Evolutionary conservation across 2,329 filamentous ascomycete genomes (phyloP).

Genomic region (Alternaria rosae): DNA sequence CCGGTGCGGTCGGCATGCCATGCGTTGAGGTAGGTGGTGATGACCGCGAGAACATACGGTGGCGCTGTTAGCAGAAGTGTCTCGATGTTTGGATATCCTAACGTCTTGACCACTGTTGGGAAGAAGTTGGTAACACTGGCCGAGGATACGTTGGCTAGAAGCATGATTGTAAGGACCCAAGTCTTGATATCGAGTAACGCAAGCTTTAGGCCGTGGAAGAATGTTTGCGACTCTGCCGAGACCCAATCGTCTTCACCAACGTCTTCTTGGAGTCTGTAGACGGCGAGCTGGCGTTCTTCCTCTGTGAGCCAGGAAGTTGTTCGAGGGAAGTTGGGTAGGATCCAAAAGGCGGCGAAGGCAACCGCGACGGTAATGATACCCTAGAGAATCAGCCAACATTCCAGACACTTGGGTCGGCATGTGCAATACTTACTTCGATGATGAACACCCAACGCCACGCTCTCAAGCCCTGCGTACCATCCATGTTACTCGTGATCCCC

Average conservation of each 20-base stretch:
- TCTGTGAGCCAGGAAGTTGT: constrained; percentile 52
- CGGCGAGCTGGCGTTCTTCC: constrained; percentile 49
- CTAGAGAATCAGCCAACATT: constrained; percentile 43
- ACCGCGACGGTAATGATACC: constrained; percentile 70
- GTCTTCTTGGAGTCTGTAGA: constrained; percentile 48
- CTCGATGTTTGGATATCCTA: constrained; percentile 63
- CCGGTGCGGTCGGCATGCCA: constrained; percentile 75
- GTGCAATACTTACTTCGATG: constrained; percentile 55
- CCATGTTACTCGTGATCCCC: constrained; percentile 72
- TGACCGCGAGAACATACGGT: constrained; percentile 59
- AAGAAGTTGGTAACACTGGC: constrained; percentile 61
- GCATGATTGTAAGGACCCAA: constrained; percentile 50
- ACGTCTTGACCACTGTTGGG: constrained; percentile 67
- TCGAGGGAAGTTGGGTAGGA: constrained; percentile 73
- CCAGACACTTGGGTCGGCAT: neutral
- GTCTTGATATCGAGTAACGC: constrained; percentile 51
- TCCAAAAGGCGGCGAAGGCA: constrained; percentile 63
- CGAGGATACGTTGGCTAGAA: constrained; percentile 51
- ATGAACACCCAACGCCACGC: constrained; percentile 76
- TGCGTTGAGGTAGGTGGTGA: constrained; percentile 70
- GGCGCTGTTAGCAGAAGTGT: constrained; percentile 59
- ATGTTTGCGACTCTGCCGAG: constrained; percentile 44
- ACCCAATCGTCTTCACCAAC: constrained; percentile 53
- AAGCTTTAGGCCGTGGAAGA: constrained; percentile 52
- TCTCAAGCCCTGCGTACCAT: constrained; percentile 62